A percentile compares a stretch with the other conserved stretches of the same genome.
Evolutionary conservation across 164 flowering plant genomes (phyloP).

Genomic region (Nelumbo lutea): DNA sequence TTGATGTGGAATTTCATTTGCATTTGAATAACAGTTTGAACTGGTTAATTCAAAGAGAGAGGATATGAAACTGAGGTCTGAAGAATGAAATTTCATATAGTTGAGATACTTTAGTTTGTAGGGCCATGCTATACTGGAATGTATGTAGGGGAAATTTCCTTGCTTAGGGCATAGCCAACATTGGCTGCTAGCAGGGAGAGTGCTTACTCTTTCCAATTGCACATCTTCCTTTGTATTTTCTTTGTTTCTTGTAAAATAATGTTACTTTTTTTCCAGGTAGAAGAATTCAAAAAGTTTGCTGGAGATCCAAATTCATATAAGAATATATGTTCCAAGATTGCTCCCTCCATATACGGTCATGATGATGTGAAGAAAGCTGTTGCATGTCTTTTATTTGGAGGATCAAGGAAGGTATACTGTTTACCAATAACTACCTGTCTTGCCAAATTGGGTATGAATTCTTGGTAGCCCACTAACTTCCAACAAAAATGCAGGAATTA

Average conservation of each 20-base stretch:
- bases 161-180: not conserved
- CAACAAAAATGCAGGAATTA: slow-evolving; percentile 46
- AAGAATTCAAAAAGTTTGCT: slow-evolving; percentile 90
- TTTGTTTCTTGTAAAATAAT: not conserved
- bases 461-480: slow-evolving; percentile 2
- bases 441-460: not conserved
- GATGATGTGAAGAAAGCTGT: slow-evolving; percentile 92
- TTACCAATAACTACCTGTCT: not conserved
- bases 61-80: no score
- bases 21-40: not conserved
- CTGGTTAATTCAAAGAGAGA: not conserved
- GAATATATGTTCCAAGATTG: slow-evolving; percentile 80
- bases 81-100: no score
- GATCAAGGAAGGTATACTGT: slow-evolving; percentile 82
- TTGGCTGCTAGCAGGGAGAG: not conserved
- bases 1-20: not conserved
- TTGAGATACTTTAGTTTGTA: no score
- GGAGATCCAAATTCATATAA: slow-evolving; percentile 57
- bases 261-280: slow-evolving; percentile 42
- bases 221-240: not conserved
- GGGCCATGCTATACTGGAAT: no score
- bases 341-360: slow-evolving; percentile 96
- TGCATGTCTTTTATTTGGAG: slow-evolving; percentile 96
- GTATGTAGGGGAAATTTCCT: no score
- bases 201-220: not conserved